Evolutionary conservation across 371 early-diverging fungal species (phyloP), one percentile per base, ranked within the genome.

Genomic region (Sporodiniella umbellata): DNA sequence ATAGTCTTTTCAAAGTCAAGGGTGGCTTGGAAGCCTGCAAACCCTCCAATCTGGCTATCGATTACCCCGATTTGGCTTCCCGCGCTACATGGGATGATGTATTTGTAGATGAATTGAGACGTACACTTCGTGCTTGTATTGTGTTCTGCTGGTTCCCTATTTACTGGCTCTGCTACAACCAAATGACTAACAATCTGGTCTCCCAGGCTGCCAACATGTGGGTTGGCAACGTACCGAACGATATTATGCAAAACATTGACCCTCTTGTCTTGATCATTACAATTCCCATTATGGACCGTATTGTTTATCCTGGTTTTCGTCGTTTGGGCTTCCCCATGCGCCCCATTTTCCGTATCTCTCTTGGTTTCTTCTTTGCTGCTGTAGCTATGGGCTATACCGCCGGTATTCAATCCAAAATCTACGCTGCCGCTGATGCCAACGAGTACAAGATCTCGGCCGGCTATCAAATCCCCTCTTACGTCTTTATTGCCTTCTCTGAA

Each of bases 131-230:
- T 23, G 86, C 89, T 31, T 88, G 85, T 73, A 72, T 79, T 53
- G 83, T 89, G 15, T 88, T 91, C 62, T 56, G 75, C 44, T 82
- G 83, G 72, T 88, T 68, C 56, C 87, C 88, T 15, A 59, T 91
- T 45, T 91, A 83, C 76, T 91, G 92, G 92, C 79, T 85, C 19
- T 76, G 84, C 55, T 89, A 89, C 67, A 58, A 65, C 42, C 87
- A 91, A 69, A 87, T 89, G 78, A 70, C 70, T 48, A 85, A 83
- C 70, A 89, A 88, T 65, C 69, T 91, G 62, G 64, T 89, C 37
- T 85, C 83, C 45, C 83, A 81, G 72, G 87, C 84, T 31, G 70
- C 72, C 47, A 81, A 79, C 51, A 92, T 92, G 90, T 53, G 42
- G 45, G 64, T 64, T 69, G 87, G 86, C 58, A 81, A 37, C 61